Evolutionary conservation across 371 early-diverging fungal genomes (phyloP).

Genomic region (Mortierella polycephala): DNA sequence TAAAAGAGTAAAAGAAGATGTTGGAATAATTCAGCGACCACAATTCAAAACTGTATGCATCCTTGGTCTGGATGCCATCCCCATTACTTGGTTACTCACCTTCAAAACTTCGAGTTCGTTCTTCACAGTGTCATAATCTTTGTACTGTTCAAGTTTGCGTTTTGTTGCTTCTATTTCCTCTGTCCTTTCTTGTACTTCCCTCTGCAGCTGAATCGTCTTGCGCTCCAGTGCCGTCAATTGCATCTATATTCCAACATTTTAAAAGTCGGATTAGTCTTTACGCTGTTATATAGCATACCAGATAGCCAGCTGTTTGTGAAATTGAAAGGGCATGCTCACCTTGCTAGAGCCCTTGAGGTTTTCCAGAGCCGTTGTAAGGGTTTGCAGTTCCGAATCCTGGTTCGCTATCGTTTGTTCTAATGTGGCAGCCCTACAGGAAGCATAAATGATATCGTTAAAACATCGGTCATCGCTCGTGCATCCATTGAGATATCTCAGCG

Average conservation of each 20-base stretch:
- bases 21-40: background rate
- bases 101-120: slow-evolving; percentile 88
- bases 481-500: background rate
- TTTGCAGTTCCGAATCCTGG: slow-evolving; percentile 45
- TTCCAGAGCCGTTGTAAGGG: slow-evolving; percentile 33
- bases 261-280: background rate
- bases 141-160: slow-evolving; percentile 61
- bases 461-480: background rate
- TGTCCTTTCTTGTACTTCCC: slow-evolving; percentile 52
- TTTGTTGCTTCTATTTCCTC: slow-evolving; percentile 66
- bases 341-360: slow-evolving; percentile 32
- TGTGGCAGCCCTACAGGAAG: slow-evolving; percentile 21
- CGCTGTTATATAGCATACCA: background rate
- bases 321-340: slow-evolving; percentile 1
- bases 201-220: slow-evolving; percentile 26
- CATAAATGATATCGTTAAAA: background rate
- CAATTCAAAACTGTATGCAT: too few relatives aligned
- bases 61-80: background rate
- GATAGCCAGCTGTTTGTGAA: background rate
- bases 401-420: slow-evolving; percentile 49
- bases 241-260: slow-evolving; percentile 18
- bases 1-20: slow-evolving; percentile 27
- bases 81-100: slow-evolving; percentile 48
- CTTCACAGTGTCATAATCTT: slow-evolving; percentile 88
- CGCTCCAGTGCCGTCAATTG: slow-evolving; percentile 30